Conservation (phyloP, 139 green algal genomes). For the Micractinium conductrix region DNA sequence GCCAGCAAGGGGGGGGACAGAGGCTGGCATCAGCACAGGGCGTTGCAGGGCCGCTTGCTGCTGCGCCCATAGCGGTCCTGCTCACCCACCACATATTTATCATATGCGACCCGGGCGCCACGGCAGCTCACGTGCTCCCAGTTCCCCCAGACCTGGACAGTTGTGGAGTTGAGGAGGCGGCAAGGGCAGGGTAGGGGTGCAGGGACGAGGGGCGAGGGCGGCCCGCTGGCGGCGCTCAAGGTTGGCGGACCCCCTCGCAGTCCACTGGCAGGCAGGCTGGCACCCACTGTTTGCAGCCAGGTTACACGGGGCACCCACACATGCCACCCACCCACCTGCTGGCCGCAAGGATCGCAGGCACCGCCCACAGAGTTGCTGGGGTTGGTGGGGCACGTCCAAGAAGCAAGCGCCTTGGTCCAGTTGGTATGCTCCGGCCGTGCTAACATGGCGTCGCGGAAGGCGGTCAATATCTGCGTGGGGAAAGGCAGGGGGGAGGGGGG, state of each 20-base stretch:
- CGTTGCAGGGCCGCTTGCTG: not conserved
- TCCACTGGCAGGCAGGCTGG: no score
- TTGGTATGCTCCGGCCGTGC: conserved; percentile 6
- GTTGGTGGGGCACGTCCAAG: conserved; percentile 17
- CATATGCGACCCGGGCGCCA: not conserved
- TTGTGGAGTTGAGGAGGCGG: not conserved
- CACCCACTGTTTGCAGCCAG: no score
- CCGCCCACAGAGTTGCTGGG: not conserved
- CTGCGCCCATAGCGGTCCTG: no score
- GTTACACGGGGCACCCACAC: no score
- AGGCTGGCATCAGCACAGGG: not conserved
- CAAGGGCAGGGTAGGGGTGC: not conserved
- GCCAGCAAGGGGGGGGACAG: no score
- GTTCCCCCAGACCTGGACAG: conserved; percentile 27
- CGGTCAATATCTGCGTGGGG: not conserved
- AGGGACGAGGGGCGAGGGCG: not conserved
- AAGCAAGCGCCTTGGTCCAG: conserved; percentile 36
- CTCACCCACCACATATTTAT: not conserved
- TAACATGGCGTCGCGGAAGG: conserved; percentile 43
- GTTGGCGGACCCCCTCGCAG: no score
- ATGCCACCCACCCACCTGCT: conserved; percentile 8
- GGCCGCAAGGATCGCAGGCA: conserved; percentile 20
- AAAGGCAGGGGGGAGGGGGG: not conserved
- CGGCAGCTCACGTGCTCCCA: conserved; percentile 42
- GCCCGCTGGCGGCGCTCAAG: no score